Evolutionary conservation across 768 basidiomycete species (phyloP).

Genomic region (Tricholoma terreum): DNA sequence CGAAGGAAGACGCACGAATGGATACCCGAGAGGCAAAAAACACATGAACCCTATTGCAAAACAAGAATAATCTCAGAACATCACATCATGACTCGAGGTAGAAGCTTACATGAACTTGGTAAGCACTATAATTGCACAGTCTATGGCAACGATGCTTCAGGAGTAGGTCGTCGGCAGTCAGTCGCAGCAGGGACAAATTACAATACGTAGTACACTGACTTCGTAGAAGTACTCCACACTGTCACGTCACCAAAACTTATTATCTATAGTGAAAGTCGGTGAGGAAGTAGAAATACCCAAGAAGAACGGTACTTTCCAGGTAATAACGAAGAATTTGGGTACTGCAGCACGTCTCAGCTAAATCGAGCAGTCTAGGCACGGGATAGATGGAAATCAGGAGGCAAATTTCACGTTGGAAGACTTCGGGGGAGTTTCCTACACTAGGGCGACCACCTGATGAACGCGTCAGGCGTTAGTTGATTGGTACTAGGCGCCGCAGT

Average conservation of each 20-base stretch:
- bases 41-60: neutral
- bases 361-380: neutral
- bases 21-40: slow-evolving; percentile 5
- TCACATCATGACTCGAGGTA: too few relatives aligned
- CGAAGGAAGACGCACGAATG: neutral
- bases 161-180: neutral
- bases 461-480: too few relatives aligned
- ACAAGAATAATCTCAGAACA: too few relatives aligned
- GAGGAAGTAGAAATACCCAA: too few relatives aligned
- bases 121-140: neutral
- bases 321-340: neutral
- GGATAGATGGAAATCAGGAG: too few relatives aligned
- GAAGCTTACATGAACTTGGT: slow-evolving; percentile 6
- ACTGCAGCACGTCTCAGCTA: neutral
- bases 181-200: too few relatives aligned
- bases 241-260: neutral
- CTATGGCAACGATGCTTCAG: slow-evolving; percentile 1
- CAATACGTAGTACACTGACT: neutral
- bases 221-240: neutral
- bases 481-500: too few relatives aligned
- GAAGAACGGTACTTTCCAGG: neutral
- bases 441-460: too few relatives aligned
- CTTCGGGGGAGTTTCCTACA: too few relatives aligned
- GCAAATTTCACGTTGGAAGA: too few relatives aligned
- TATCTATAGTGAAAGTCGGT: neutral